These are phyloP conservation scores for Biscogniauxia sp. DNA, from an alignment of 2,329 filamentous ascomycete species.

Conservation along the genomic window DNA sequence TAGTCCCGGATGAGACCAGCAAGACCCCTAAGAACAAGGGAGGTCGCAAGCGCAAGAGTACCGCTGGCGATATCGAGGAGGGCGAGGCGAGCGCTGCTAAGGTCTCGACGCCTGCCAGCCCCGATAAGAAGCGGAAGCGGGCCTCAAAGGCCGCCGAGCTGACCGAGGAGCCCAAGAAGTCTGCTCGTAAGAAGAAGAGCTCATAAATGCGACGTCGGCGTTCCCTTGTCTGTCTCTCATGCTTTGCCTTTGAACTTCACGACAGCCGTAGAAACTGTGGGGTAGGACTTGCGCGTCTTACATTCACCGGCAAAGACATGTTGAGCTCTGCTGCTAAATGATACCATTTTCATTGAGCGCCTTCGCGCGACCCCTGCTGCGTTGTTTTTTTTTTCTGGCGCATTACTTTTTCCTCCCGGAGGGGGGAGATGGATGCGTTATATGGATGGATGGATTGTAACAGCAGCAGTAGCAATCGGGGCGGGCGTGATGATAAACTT, in stretches of 20 bases:
- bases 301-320: neutral
- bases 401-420: neutral
- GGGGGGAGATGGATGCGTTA: neutral
- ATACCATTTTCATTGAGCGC: neutral
- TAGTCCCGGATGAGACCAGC: slow-evolving; percentile 38
- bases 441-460: too few relatives aligned
- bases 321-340: neutral
- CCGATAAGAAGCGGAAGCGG: slow-evolving; percentile 63
- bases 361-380: neutral
- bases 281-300: neutral
- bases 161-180: slow-evolving; percentile 60
- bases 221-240: slow-evolving; percentile 3
- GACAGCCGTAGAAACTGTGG: neutral
- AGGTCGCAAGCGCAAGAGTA: slow-evolving; percentile 57
- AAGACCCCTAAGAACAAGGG: slow-evolving; percentile 58
- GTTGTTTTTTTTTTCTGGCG: neutral
- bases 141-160: slow-evolving; percentile 54
- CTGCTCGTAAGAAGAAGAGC: slow-evolving; percentile 55
- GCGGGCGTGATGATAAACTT: too few relatives aligned
- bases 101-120: slow-evolving; percentile 47
- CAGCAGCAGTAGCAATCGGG: too few relatives aligned
- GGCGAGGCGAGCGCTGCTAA: slow-evolving; percentile 37
- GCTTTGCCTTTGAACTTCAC: slow-evolving; percentile 6
- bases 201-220: slow-evolving; percentile 32
- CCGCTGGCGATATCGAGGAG: slow-evolving; percentile 45